Percentiles rank a stretch among this genome's conserved stretches.
These are phyloP conservation scores for Apiotrichum laibachii DNA, from an alignment of 1,284 basidiomycete species.

Conservation along the genomic window DNA sequence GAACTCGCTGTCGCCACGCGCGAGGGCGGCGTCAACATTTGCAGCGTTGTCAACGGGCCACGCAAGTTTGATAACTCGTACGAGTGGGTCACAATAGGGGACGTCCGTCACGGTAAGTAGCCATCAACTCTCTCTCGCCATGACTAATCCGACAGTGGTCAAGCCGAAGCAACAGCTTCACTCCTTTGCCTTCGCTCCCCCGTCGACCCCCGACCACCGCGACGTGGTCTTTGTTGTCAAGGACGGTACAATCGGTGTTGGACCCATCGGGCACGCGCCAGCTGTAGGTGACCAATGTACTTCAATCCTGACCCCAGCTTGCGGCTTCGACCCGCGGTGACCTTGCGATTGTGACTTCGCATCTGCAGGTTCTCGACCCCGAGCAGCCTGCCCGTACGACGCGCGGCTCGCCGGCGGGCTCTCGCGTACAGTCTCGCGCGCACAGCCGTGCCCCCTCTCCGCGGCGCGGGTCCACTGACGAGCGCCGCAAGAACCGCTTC, in stretches of 20 bases:
- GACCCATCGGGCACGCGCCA: constrained; percentile 32
- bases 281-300: constrained; percentile 23
- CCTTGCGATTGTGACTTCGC: constrained; percentile 23
- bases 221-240: constrained; percentile 45
- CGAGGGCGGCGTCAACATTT: constrained; percentile 45
- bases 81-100: constrained; percentile 39
- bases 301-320: constrained; percentile 13
- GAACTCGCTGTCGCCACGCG: constrained; percentile 42
- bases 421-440: background rate
- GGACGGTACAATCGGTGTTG: constrained; percentile 43
- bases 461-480: constrained; percentile 6
- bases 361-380: constrained; percentile 21
- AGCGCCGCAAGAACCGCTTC: constrained; percentile 37
- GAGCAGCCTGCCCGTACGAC: constrained; percentile 12
- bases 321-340: constrained; percentile 26
- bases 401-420: background rate
- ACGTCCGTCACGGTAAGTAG: constrained; percentile 38
- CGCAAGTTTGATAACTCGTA: constrained; percentile 19
- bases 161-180: constrained; percentile 40
- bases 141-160: too few relatives aligned
- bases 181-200: constrained; percentile 38
- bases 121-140: background rate
- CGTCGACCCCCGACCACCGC: constrained; percentile 11
- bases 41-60: constrained; percentile 38
- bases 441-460: constrained; percentile 1